These are phyloP conservation scores for Botrytis squamosa DNA, from an alignment of 2,329 filamentous ascomycete genomes.

Conservation along the genomic window DNA sequence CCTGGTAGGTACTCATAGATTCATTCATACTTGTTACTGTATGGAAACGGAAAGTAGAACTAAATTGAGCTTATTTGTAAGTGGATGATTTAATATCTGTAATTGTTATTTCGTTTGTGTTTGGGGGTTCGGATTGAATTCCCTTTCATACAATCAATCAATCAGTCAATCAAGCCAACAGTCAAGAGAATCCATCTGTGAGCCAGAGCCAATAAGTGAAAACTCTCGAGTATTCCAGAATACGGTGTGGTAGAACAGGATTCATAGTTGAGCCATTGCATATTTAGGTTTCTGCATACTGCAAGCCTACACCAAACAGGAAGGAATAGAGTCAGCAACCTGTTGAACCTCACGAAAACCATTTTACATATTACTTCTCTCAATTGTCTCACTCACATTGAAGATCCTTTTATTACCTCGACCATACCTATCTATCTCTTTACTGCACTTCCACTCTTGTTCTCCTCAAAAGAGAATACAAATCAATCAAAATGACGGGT, in stretches of 20 bases:
- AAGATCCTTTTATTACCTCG: not conserved
- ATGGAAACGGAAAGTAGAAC: not conserved
- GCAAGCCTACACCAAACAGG: slow-evolving; percentile 12
- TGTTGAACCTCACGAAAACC: slow-evolving; percentile 7
- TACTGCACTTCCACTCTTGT: not conserved
- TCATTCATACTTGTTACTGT: not conserved
- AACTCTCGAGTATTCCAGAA: not conserved
- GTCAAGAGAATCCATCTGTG: not conserved
- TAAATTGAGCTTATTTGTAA: not conserved
- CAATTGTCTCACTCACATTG: not conserved
- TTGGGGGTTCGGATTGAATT: not conserved
- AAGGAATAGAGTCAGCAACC: slow-evolving; percentile 13
- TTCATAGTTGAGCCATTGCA: slow-evolving; percentile 11
- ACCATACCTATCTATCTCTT: not conserved
- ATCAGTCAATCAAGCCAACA: not conserved
- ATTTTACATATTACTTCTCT: not conserved
- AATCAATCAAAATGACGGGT: slow-evolving; percentile 26
- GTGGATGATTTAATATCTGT: not conserved
- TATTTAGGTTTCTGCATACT: slow-evolving; percentile 4
- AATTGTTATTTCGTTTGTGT: not conserved
- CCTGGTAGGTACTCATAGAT: not conserved
- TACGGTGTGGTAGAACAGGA: slow-evolving; percentile 9
- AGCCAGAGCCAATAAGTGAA: not conserved
- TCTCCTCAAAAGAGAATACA: not conserved
- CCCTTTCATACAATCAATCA: not conserved